Percentiles rank a stretch among this genome's conserved stretches.
Evolutionary conservation across 139 green algal genomes (phyloP).

Genomic region (Pleodorina starrii): DNA sequence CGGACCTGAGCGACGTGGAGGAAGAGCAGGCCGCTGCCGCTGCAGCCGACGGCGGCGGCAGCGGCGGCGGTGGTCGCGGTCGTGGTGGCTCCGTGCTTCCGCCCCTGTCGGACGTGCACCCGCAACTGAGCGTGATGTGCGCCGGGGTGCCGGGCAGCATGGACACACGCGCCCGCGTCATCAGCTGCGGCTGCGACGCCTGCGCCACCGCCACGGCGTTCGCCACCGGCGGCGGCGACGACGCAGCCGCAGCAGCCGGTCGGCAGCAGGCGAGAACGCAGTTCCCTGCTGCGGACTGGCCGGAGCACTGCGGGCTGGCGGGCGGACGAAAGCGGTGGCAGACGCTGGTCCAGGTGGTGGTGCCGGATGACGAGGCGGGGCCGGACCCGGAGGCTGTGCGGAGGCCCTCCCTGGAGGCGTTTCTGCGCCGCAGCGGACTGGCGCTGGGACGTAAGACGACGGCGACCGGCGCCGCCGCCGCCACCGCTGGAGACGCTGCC

Average conservation of each 20-base stretch:
- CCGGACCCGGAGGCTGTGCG: not conserved
- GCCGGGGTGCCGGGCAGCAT: not conserved
- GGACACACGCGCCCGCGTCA: not conserved
- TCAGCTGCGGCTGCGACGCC: not conserved
- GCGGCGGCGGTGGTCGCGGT: too few species aligned
- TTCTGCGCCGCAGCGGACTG: conserved; percentile 5
- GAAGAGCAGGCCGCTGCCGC: not conserved
- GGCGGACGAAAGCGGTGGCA: not conserved
- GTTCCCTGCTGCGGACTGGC: not conserved
- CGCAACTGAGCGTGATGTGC: not conserved
- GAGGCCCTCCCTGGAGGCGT: not conserved
- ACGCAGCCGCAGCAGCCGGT: too few species aligned
- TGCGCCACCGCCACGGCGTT: not conserved
- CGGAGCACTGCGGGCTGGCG: not conserved
- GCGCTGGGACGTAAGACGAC: not conserved
- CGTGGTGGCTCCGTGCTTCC: not conserved
- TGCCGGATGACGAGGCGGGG: not conserved
- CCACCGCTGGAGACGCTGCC: not conserved
- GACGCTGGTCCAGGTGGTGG: conserved; percentile 14
- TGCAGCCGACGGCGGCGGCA: too few species aligned
- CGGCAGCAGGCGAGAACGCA: too few species aligned
- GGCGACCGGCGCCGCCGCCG: not conserved
- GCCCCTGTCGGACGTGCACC: not conserved
- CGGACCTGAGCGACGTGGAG: not conserved
- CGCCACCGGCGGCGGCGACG: not conserved